A percentile compares a stretch with the other conserved stretches of the same genome.
Conservation (phyloP, 192 early-diverging fungal species). For the Neocallimastix lanati region DNA sequence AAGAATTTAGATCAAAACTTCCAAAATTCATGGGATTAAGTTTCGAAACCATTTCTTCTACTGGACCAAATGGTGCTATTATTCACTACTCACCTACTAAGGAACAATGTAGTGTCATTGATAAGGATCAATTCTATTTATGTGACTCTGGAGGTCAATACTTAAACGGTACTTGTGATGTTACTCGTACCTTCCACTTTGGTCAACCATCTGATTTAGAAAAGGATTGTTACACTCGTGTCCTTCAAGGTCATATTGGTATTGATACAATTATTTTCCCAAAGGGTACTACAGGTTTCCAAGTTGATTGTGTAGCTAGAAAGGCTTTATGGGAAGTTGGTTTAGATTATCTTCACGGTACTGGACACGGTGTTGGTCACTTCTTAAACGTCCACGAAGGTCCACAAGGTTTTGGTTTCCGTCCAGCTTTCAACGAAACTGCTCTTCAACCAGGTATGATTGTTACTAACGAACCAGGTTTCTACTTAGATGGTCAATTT, state of each 20-base stretch:
- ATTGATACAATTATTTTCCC: constrained; percentile 82
- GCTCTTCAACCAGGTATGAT: constrained; percentile 80
- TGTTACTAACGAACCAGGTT: constrained; percentile 92
- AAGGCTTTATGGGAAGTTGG: constrained; percentile 76
- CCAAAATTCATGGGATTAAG: constrained; percentile 75
- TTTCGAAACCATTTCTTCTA: constrained; percentile 90
- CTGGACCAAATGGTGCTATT: constrained; percentile 90
- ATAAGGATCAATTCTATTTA: constrained; percentile 62
- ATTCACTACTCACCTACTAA: constrained; percentile 91
- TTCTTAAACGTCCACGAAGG: constrained; percentile 48
- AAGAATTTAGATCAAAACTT: constrained; percentile 49
- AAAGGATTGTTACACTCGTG: constrained; percentile 87
- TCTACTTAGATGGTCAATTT: constrained; percentile 89
- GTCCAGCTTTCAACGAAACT: constrained; percentile 51
- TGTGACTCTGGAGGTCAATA: constrained; percentile 96
- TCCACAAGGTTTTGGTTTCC: constrained; percentile 79
- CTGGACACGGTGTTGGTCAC: constrained; percentile 91
- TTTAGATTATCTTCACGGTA: constrained; percentile 90
- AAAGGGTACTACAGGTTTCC: constrained; percentile 63
- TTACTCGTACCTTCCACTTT: constrained; percentile 90
- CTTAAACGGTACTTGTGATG: constrained; percentile 32
- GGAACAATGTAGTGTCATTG: constrained; percentile 55
- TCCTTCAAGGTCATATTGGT: constrained; percentile 93
- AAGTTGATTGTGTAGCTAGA: constrained; percentile 78
- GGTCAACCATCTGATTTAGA: constrained; percentile 63